Percentiles rank a stretch among this genome's conserved stretches.
These are phyloP conservation scores for Moesziomyces globuligerus DNA, from an alignment of 1,284 basidiomycete species.

Conservation along the genomic window DNA sequence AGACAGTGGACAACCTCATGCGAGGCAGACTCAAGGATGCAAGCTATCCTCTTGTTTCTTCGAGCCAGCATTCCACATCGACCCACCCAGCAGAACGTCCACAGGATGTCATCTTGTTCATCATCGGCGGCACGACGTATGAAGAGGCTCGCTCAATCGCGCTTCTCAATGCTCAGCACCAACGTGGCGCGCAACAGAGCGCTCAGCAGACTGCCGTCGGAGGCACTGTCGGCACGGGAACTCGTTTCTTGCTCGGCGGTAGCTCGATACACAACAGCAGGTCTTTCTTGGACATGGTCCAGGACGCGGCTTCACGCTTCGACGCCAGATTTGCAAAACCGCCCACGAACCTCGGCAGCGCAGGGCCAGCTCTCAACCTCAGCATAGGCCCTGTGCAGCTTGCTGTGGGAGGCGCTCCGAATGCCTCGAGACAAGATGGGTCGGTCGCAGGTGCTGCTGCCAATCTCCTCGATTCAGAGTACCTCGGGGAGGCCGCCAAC, in stretches of 20 bases:
- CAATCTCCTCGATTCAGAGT: constrained; percentile 32
- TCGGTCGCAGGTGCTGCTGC: constrained; percentile 23
- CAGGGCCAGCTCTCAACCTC: constrained; percentile 50
- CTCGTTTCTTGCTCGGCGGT: constrained; percentile 63
- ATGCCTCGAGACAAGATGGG: constrained; percentile 18
- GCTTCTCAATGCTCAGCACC: constrained; percentile 55
- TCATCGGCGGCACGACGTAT: constrained; percentile 66
- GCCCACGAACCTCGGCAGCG: constrained; percentile 34
- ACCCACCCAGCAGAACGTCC: constrained; percentile 32
- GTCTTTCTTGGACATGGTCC: constrained; percentile 61
- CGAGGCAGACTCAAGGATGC: constrained; percentile 86
- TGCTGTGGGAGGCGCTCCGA: constrained; percentile 30
- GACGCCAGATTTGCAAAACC: constrained; percentile 50
- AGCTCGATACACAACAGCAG: constrained; percentile 59
- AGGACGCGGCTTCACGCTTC: constrained; percentile 59
- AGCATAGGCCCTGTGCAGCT: constrained; percentile 60
- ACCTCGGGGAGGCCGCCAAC: constrained; percentile 59
- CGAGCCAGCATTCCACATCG: constrained; percentile 4
- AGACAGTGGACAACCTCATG: constrained; percentile 89
- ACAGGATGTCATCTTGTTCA: constrained; percentile 65
- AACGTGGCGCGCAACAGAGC: constrained; percentile 19
- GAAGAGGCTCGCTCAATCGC: constrained; percentile 63
- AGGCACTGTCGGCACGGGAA: constrained; percentile 37
- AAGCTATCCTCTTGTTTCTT: constrained; percentile 78
- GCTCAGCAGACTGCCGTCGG: constrained; percentile 21